Evolutionary conservation across 2,329 filamentous ascomycete genomes (phyloP), one percentile per base, ranked within the genome.

Genomic region (Sarocladium brachiariae): DNA sequence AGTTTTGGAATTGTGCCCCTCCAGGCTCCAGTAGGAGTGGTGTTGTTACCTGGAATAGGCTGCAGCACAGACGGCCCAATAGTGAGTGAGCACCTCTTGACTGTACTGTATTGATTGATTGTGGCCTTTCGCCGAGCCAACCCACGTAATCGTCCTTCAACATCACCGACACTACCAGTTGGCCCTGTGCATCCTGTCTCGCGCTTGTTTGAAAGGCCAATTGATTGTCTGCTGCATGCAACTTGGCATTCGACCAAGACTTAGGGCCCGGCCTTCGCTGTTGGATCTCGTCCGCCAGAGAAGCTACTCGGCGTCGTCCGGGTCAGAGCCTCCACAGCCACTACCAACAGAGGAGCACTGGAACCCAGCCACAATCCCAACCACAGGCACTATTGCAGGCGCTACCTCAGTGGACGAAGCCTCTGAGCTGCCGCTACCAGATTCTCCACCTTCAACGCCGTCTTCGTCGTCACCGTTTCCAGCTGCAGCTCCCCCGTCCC

Each of bases 191-290:
- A 8, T 9, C 18, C 13, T 21, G 8, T 13, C 35, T 21, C 13
- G 27, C 27, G 7, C 27, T 13, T 30, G 7, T 30, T 13, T 30
- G 13, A 7, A 30, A 13, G 18, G n/a, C 18, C 21, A 8, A 39
- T 39, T 19, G 16, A 39, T 16, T 39, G n/a, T 21, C 18, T 39
- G 18, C 35, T 71, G 70, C 57, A 78, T 78, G 75, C 70, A 74
- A 55, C 65, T 76, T 60, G 76, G 75, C 66, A 66, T 78, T 52
- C 69, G 67, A 52, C 72, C 72, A 50, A 69, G 67, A 54, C 66
- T 79, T 57, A 73, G 69, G 73, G 71, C 73, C 59, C 70, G 75
- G 66, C 74, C 72, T 58, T 78, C 75, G 55, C 64, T 79, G 57
- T 70, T 79, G 63, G 75, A 78, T 54, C 68, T 79, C 53, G 65